Evolutionary conservation across 257 asterid species (phyloP), one percentile per base, ranked within the genome.

Genomic region (Nicotiana tomentosiformis): DNA sequence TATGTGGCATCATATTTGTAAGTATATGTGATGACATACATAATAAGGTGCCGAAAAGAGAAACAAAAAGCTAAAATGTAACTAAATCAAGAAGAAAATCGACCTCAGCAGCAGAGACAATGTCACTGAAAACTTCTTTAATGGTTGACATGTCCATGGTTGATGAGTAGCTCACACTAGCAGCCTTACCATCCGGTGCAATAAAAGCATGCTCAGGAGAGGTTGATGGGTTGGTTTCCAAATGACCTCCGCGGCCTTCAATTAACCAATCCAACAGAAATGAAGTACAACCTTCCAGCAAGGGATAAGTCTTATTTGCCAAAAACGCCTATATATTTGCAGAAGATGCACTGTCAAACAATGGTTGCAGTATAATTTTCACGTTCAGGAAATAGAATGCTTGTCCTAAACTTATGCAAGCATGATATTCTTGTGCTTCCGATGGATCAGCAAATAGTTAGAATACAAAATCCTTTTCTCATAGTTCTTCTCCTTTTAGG

Each of bases 201-300:
- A 86, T 90, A 84, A 94, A 94, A 53, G 46, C 84, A 83, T 94
- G 98, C 86, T 92, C 98, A 0, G 96, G 98, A 20, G 96, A 94
- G 72, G 95, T 93, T 61, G 98, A 94, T 65, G 98, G 98, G 82
- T 94, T 94, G 29, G 98, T 94, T 83, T 89, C 95, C n/a, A 91
- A 90, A 85, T 70, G 86, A 58, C 89, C 90, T 33, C 58, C 90
- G n/a, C 83, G 91, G 57, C 95, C 91, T 86, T 92, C 92, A 29
- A 90, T 88, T 74, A 94, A 84, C 97, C 98, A 94, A 89, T 91
- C 97, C 82, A 94, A 76, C 65, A 93, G 87, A 86, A 93, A 94
- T 4, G 88, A 85, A 66, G 90, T 84, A 77, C 96, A 90, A 10
- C 96, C 91, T 89, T 91, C 95, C 86, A 94, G 85, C 81, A 94